These are phyloP conservation scores for Aureobasidium vineae DNA, from an alignment of 2,329 filamentous ascomycete genomes.

Conservation along the genomic window DNA sequence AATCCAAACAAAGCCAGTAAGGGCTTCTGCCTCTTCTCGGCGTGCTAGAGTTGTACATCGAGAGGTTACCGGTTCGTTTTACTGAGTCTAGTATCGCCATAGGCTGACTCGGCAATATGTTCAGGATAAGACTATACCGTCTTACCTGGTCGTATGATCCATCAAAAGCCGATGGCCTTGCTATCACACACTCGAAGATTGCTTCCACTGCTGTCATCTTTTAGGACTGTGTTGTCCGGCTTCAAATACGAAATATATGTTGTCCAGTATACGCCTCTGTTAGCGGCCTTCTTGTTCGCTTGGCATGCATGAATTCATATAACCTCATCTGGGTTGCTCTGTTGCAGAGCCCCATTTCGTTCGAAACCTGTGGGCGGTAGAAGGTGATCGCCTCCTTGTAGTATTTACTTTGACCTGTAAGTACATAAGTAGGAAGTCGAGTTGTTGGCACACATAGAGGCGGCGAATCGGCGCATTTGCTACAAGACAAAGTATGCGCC, in stretches of 20 bases:
- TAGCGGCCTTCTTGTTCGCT: neutral
- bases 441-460: neutral
- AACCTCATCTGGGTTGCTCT: neutral
- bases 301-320: neutral
- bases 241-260: neutral
- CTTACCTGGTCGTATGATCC: neutral
- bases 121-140: neutral
- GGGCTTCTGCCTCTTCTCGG: neutral
- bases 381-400: neutral
- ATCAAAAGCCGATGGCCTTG: neutral
- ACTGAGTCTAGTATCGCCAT: neutral
- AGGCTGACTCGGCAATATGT: neutral
- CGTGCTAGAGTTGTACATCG: neutral
- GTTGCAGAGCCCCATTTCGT: neutral
- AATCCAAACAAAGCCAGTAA: neutral
- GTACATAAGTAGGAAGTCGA: neutral
- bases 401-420: neutral
- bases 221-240: neutral
- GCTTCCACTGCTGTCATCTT: neutral
- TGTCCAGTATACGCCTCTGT: neutral
- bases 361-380: neutral
- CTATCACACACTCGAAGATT: neutral
- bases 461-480: neutral
- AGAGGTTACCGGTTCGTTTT: neutral
- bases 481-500: slow-evolving; percentile 1